These are phyloP conservation scores for Linnemannia zychae DNA, from an alignment of 192 early-diverging fungal genomes.

Conservation along the genomic window DNA sequence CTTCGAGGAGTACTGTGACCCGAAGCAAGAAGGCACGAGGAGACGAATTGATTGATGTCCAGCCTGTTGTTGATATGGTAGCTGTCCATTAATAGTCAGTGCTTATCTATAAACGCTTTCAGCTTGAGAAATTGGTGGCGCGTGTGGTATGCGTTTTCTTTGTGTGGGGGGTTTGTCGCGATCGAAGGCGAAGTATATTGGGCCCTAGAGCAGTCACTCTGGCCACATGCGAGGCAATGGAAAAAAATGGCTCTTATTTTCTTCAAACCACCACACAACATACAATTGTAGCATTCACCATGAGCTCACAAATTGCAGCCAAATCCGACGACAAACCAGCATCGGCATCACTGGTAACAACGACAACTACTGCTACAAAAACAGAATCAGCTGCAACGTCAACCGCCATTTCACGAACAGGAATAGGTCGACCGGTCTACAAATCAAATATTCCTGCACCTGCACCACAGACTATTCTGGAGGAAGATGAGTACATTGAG, in stretches of 20 bases:
- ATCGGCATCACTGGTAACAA: background rate
- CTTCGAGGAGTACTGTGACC: background rate
- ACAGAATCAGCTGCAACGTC: background rate
- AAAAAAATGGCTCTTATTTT: background rate
- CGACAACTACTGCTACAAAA: background rate
- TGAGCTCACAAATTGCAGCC: background rate
- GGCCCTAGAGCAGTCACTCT: no score
- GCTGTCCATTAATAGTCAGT: background rate
- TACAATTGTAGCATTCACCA: background rate
- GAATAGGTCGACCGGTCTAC: slow-evolving; percentile 20
- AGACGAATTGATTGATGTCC: background rate
- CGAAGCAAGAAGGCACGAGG: background rate
- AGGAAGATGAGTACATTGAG: slow-evolving; percentile 85
- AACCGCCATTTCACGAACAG: slow-evolving; percentile 6
- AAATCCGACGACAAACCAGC: background rate
- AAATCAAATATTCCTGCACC: slow-evolving; percentile 42
- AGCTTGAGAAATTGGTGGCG: no score
- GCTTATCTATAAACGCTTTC: background rate
- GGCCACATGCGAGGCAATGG: no score
- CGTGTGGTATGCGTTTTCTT: no score
- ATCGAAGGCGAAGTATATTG: no score
- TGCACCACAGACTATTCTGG: slow-evolving; percentile 63
- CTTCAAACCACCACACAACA: background rate
- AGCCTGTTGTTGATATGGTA: background rate
- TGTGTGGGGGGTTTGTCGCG: no score